Conservation (phyloP, 75 land plant species). For the Pinus tabuliformis region DNA sequence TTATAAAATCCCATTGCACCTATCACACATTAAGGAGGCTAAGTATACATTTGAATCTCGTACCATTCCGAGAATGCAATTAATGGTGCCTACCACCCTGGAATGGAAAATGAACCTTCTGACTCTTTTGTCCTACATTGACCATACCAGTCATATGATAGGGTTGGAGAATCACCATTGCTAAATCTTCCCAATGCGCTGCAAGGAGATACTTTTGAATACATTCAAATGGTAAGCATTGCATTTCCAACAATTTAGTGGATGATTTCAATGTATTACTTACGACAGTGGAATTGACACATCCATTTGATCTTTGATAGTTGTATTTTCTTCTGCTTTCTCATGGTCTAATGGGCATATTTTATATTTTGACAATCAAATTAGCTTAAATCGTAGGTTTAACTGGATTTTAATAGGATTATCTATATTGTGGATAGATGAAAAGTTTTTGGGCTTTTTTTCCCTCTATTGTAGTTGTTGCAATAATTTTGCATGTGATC, state of each 20-base stretch:
- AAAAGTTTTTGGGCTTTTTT: slow-evolving; percentile 16
- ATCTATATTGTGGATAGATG: slow-evolving; percentile 17
- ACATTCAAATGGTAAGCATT: slow-evolving; percentile 17
- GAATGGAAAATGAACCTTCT: slow-evolving; percentile 68
- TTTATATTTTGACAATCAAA: too few relatives aligned
- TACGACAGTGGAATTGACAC: too few relatives aligned
- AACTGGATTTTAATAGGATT: background rate
- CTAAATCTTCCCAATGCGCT: slow-evolving; percentile 22
- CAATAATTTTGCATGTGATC: slow-evolving; percentile 36
- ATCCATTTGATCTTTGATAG: too few relatives aligned
- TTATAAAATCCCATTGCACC: background rate
- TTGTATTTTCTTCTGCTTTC: too few relatives aligned
- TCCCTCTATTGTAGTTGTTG: slow-evolving; percentile 52
- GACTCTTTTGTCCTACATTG: slow-evolving; percentile 72
- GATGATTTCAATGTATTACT: too few relatives aligned
- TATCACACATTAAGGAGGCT: slow-evolving; percentile 27
- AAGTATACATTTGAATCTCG: slow-evolving; percentile 50
- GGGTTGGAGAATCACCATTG: slow-evolving; percentile 9
- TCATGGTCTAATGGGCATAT: too few relatives aligned
- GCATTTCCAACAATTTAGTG: too few relatives aligned
- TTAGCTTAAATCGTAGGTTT: background rate
- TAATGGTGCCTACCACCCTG: slow-evolving; percentile 45
- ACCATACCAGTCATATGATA: slow-evolving; percentile 47
- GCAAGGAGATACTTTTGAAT: slow-evolving; percentile 24
- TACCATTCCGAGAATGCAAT: slow-evolving; percentile 68